phyloP scores from a whole-genome alignment of 306 rosid genomes.

The Carpinus fangiana region DNA sequence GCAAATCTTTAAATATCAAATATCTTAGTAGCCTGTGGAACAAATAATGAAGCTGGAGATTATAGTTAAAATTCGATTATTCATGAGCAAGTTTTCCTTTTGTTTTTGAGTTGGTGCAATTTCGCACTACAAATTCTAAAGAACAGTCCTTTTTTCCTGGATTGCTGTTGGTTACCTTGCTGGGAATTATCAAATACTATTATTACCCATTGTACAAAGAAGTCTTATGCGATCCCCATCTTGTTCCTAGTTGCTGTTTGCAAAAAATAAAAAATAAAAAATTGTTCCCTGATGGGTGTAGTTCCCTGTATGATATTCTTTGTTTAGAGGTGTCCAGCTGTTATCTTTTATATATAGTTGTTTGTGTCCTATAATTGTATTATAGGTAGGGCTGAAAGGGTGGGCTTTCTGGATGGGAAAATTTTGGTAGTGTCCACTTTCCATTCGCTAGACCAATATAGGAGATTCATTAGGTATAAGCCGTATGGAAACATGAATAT shows the following conservation, averaged over 20 bases:
- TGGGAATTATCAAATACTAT: neutral
- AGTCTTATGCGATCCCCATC: neutral
- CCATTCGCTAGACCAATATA: constrained; percentile 17
- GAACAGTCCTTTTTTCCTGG: neutral
- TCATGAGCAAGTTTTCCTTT: neutral
- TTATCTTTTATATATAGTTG: neutral
- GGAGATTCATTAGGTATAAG: constrained; percentile 14
- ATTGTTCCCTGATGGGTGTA: neutral
- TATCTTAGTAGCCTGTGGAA: neutral
- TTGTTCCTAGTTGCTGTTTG: neutral
- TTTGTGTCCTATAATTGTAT: constrained; percentile 29
- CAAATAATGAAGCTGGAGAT: neutral
- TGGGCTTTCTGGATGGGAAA: constrained; percentile 37
- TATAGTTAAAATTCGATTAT: neutral
- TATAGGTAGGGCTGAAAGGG: constrained; percentile 44
- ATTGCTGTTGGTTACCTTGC: neutral
- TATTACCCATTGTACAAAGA: neutral
- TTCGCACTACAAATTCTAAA: neutral
- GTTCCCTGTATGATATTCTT: neutral
- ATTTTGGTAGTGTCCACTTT: constrained; percentile 23
- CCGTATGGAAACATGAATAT: neutral
- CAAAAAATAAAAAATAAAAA: too few species aligned
- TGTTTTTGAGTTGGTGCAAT: neutral
- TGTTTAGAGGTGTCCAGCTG: neutral
- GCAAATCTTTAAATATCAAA: neutral